Evolutionary conservation across 192 early-diverging fungal species (phyloP), one percentile per base, ranked within the genome.

Genomic region (Dissophora ornata): DNA sequence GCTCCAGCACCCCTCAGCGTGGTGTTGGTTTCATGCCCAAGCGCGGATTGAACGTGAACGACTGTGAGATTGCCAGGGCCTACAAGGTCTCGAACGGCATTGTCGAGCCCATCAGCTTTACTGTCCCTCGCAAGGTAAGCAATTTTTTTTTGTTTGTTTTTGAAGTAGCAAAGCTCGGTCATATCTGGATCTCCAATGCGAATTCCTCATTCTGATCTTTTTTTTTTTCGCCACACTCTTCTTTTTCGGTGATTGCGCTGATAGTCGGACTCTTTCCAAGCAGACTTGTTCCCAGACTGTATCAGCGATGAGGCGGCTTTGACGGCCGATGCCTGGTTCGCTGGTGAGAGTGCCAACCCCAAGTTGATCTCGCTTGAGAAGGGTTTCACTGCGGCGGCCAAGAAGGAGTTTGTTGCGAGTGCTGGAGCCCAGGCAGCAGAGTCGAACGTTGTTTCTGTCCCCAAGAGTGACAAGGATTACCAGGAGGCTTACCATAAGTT

Each of bases 81-180:
- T 99, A 88, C 86, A 99, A 99, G 79, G 95, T 98, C 44, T 89
- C 93, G 46, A 90, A 87, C 48, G 91, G 88, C 46, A 73, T 92
- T 52, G 88, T 99, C 34, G 98, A 98, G 83, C 98, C 98, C 16
- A 93, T 99, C 53, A 94, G 94, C 32, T 97, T 99, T 83, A 94
- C 89, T 53, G 97, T 99, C 13, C 98, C 98, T 30, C 82, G 98
- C 80, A 95, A 93, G 90, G 94, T 92, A 81, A 69, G 53, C 12
- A 9, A 42, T 18, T 19, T 19, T 54, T 4, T 10, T 45, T 45
- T 12, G n/a, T n/a, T n/a, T n/a, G n/a, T n/a, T n/a, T n/a, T n/a
- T n/a, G n/a, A n/a, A n/a, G n/a, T n/a, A n/a, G n/a, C n/a, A n/a
- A n/a, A n/a, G n/a, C n/a, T n/a, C n/a, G n/a, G n/a, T n/a, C n/a